Evolutionary conservation across 257 asterid genomes (phyloP).

Genomic region (Lithospermum erythrorhizon): DNA sequence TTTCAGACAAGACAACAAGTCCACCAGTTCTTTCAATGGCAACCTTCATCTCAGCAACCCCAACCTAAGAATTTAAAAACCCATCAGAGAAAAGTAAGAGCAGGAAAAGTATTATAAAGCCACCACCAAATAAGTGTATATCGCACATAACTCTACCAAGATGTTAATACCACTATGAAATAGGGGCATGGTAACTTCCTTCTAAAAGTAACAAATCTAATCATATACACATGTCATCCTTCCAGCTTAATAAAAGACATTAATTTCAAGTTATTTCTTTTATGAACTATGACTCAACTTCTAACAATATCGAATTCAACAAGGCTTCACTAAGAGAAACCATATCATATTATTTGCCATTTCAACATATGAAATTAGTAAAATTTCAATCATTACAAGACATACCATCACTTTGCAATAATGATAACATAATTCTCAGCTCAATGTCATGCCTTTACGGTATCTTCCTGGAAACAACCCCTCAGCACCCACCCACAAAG

Average conservation of each 20-base stretch:
- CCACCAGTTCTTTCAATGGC: conserved; percentile 97
- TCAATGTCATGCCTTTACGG: too few relatives aligned
- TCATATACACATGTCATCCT: background rate
- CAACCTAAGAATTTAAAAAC: conserved; percentile 48
- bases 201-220: background rate
- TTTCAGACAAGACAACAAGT: conserved; percentile 85
- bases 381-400: too few relatives aligned
- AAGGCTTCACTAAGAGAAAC: too few relatives aligned
- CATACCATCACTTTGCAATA: too few relatives aligned
- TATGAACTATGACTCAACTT: background rate
- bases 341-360: too few relatives aligned
- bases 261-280: background rate
- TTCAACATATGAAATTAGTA: too few relatives aligned
- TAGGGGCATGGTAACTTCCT: background rate
- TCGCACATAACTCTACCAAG: background rate
- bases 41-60: conserved; percentile 98
- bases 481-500: too few relatives aligned
- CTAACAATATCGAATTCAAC: too few relatives aligned
- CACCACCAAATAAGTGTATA: background rate
- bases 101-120: background rate
- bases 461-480: too few relatives aligned
- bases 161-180: background rate
- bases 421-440: too few relatives aligned
- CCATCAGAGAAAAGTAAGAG: conserved; percentile 3
- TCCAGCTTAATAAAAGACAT: background rate